phyloP scores from a whole-genome alignment of 1,284 basidiomycete species.

The Marasmius sp. region DNA sequence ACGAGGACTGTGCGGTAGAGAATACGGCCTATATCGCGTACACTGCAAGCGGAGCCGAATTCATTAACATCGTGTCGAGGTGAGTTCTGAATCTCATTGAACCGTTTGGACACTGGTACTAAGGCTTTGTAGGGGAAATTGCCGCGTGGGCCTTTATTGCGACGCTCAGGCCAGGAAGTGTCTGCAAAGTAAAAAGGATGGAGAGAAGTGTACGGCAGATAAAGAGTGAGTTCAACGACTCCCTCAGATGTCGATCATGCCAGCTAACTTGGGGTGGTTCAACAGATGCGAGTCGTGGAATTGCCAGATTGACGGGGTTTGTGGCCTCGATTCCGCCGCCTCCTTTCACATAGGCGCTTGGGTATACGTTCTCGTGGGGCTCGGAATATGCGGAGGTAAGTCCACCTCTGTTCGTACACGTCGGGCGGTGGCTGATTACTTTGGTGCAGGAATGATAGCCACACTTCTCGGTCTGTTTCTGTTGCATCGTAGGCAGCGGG shows the following conservation, averaged over 20 bases:
- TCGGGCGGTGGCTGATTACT: not conserved
- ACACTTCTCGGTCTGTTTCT: slow-evolving; percentile 69
- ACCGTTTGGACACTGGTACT: not conserved
- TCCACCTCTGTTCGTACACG: slow-evolving; percentile 6
- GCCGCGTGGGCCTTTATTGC: slow-evolving; percentile 69
- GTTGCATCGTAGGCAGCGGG: slow-evolving; percentile 69
- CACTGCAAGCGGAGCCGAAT: slow-evolving; percentile 49
- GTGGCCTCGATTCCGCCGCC: slow-evolving; percentile 59
- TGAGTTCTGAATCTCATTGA: slow-evolving; percentile 33
- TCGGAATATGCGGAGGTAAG: slow-evolving; percentile 72
- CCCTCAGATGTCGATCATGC: not conserved
- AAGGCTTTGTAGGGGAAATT: slow-evolving; percentile 55
- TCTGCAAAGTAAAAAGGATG: slow-evolving; percentile 55
- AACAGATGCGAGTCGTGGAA: slow-evolving; percentile 75
- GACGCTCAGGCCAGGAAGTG: slow-evolving; percentile 64
- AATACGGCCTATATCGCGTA: slow-evolving; percentile 80
- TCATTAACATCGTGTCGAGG: slow-evolving; percentile 77
- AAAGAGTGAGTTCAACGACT: slow-evolving; percentile 62
- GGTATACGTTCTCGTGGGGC: slow-evolving; percentile 73
- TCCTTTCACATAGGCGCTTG: slow-evolving; percentile 66
- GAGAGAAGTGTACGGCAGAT: slow-evolving; percentile 67
- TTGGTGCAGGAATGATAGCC: slow-evolving; percentile 60
- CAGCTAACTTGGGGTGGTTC: slow-evolving; percentile 2
- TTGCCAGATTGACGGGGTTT: slow-evolving; percentile 61
- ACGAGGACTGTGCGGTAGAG: slow-evolving; percentile 67